phyloP scores from a whole-genome alignment of 345 rosid genomes.

The Lenwebbia sp. region DNA sequence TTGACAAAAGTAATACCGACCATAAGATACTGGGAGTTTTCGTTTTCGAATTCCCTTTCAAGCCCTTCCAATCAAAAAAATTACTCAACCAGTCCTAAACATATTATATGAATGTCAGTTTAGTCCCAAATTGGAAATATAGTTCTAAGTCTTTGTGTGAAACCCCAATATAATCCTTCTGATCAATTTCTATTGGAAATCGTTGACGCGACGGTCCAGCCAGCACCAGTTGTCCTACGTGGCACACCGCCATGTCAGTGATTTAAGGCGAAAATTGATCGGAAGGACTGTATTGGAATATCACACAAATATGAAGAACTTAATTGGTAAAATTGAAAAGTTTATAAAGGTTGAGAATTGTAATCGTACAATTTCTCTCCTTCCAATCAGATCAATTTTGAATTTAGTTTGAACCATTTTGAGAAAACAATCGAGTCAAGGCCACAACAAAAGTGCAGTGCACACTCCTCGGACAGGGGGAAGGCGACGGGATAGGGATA shows the following conservation, averaged over 20 bases:
- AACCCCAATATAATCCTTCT: fast-evolving
- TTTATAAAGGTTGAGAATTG: too few relatives aligned
- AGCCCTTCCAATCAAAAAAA: not conserved
- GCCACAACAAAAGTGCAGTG: not conserved
- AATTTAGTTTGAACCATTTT: not conserved
- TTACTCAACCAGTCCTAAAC: not conserved
- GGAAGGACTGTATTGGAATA: not conserved
- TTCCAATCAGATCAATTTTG: not conserved
- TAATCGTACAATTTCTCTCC: not conserved
- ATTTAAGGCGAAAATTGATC: fast-evolving
- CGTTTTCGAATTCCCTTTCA: not conserved
- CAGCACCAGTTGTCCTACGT: not conserved
- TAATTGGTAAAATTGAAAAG: not conserved
- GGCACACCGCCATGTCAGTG: fast-evolving
- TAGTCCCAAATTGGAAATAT: not conserved
- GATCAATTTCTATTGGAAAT: not conserved
- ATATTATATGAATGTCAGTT: not conserved
- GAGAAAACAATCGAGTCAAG: not conserved
- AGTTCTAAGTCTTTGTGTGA: fast-evolving
- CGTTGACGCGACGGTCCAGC: fast-evolving
- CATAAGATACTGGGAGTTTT: not conserved
- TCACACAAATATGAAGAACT: fast-evolving
- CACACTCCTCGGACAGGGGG: not conserved
- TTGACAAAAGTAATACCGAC: not conserved
- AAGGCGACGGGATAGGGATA: not conserved